phyloP scores from a whole-genome alignment of 2,329 filamentous ascomycete genomes.

The Paecilomyces sp. region DNA sequence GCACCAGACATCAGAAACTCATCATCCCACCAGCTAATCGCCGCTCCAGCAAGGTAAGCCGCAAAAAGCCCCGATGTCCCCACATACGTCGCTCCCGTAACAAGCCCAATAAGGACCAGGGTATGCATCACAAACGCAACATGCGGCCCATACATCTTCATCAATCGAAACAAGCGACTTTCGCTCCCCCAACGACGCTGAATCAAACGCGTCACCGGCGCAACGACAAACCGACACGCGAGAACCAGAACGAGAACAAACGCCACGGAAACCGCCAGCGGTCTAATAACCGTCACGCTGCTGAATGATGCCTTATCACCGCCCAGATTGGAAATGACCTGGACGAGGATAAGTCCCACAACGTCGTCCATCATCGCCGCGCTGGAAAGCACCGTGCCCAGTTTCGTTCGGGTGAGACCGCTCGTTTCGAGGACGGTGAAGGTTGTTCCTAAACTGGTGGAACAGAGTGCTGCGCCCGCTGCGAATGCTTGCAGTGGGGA shows the following conservation, averaged over 20 bases:
- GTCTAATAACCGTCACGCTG: constrained; percentile 40
- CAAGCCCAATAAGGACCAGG: constrained; percentile 37
- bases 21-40: constrained; percentile 45
- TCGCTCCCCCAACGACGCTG: neutral
- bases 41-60: constrained; percentile 50
- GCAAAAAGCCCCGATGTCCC: constrained; percentile 52
- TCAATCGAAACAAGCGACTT: neutral
- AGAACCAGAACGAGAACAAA: constrained; percentile 21
- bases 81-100: constrained; percentile 46
- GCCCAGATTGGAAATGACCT: constrained; percentile 64
- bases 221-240: constrained; percentile 16
- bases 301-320: constrained; percentile 22
- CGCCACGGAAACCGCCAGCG: constrained; percentile 43
- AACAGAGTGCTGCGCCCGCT: constrained; percentile 65
- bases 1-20: neutral
- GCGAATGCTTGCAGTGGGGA: constrained; percentile 59
- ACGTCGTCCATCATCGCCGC: constrained; percentile 81
- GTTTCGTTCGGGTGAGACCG: constrained; percentile 44
- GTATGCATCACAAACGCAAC: constrained; percentile 38
- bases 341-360: constrained; percentile 67
- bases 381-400: constrained; percentile 59
- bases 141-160: constrained; percentile 5
- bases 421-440: constrained; percentile 59
- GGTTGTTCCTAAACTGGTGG: constrained; percentile 67
- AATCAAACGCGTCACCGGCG: constrained; percentile 4